Conservation (phyloP, 1,284 basidiomycete species). For the Irpex sp. region DNA sequence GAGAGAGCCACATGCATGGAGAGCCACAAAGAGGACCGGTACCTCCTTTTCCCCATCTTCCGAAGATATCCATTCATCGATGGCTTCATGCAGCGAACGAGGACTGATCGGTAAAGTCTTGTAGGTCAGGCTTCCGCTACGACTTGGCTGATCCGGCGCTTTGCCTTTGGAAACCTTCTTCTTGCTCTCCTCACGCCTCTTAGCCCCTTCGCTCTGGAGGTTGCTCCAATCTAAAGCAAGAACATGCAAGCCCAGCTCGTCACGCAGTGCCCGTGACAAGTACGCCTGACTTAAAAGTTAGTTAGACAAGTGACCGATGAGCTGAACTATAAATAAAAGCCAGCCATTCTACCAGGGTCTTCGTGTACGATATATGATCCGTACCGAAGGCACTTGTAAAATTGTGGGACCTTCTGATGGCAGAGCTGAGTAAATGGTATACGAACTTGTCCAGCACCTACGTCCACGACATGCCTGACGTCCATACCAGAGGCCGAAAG, state of each 20-base stretch:
- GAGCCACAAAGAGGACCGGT: slow-evolving; percentile 58
- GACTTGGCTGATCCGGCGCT: slow-evolving; percentile 8
- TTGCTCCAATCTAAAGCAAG: slow-evolving; percentile 49
- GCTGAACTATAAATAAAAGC: neutral
- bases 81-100: slow-evolving; percentile 32
- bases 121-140: slow-evolving; percentile 40
- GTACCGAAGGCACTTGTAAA: neutral
- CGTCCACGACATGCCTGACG: slow-evolving; percentile 40
- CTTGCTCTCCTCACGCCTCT: slow-evolving; percentile 23
- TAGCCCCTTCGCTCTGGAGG: slow-evolving; percentile 41
- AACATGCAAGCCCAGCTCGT: slow-evolving; percentile 34
- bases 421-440: slow-evolving; percentile 2
- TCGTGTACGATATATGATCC: neutral
- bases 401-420: neutral
- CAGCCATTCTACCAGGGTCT: slow-evolving; percentile 1
- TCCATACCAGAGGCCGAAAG: slow-evolving; percentile 11
- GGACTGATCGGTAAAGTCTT: slow-evolving; percentile 48
- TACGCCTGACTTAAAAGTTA: slow-evolving; percentile 35
- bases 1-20: slow-evolving; percentile 56
- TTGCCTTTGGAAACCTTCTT: slow-evolving; percentile 14
- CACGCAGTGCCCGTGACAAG: slow-evolving; percentile 40
- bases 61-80: slow-evolving; percentile 37
- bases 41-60: slow-evolving; percentile 16
- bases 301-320: slow-evolving; percentile 6
- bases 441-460: slow-evolving; percentile 53